Evolutionary conservation across 2,329 filamentous ascomycete genomes (phyloP).

Genomic region (Hypomyces rosellus): DNA sequence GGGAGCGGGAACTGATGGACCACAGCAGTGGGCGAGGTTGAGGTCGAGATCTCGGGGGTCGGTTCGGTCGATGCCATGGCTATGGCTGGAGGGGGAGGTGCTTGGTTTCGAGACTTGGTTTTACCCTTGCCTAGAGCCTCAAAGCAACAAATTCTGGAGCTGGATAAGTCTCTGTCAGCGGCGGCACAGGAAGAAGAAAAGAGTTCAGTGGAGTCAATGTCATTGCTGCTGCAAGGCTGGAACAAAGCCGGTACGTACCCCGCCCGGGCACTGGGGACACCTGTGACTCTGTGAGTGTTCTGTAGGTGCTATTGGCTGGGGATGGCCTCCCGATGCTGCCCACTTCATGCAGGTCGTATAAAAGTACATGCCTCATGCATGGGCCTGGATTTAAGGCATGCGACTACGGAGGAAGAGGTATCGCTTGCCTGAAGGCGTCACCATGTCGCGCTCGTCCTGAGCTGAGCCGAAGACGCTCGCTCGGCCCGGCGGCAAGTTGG

Average conservation of each 20-base stretch:
- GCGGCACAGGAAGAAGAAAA: not conserved
- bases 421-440: too few species aligned
- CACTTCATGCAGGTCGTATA: conserved; percentile 6
- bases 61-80: conserved; percentile 4
- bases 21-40: conserved; percentile 5
- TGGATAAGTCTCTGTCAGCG: not conserved
- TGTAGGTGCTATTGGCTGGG: not conserved
- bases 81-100: not conserved
- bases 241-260: not conserved
- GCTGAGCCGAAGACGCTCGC: too few species aligned
- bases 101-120: too few species aligned
- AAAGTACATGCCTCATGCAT: too few species aligned
- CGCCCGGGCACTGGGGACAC: not conserved
- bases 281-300: not conserved
- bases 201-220: not conserved
- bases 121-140: not conserved
- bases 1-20: conserved; percentile 47
- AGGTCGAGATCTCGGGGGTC: not conserved
- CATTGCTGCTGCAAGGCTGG: conserved; percentile 1
- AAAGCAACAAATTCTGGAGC: too few species aligned
- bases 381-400: too few species aligned
- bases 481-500: too few species aligned
- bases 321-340: not conserved
- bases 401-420: too few species aligned
- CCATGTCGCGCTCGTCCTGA: too few species aligned